Percentiles rank a stretch among this genome's conserved stretches.
Evolutionary conservation across 495 filamentous ascomycete species (phyloP).

Genomic region (Hypoxylon trugodes): DNA sequence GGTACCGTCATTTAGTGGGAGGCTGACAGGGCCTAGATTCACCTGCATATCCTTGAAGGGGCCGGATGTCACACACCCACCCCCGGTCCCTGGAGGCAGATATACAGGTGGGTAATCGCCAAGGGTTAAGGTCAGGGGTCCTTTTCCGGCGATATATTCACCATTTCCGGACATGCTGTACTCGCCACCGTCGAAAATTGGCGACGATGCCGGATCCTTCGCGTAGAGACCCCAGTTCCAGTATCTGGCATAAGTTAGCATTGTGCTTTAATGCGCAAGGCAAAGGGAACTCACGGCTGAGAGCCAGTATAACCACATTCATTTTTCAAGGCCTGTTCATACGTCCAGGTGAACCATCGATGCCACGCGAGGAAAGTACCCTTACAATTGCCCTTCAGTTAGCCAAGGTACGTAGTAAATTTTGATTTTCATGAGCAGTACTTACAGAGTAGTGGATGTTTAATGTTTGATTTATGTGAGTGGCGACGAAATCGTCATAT

Average conservation of each 20-base stretch:
- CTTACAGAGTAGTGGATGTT: constrained; percentile 65
- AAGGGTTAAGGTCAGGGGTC: constrained; percentile 34
- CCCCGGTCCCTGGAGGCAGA: constrained; percentile 63
- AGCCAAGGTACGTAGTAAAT: neutral
- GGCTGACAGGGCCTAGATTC: constrained; percentile 61
- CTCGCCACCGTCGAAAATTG: constrained; percentile 69
- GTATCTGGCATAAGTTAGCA: constrained; percentile 48
- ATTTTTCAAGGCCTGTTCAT: constrained; percentile 71
- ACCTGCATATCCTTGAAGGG: constrained; percentile 63
- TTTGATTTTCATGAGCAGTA: neutral
- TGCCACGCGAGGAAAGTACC: constrained; percentile 78
- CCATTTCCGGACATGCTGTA: constrained; percentile 72
- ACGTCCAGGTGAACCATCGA: constrained; percentile 69
- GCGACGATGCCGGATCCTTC: constrained; percentile 60
- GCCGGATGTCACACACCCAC: constrained; percentile 69
- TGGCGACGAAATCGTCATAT: constrained; percentile 76
- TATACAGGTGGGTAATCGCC: constrained; percentile 44
- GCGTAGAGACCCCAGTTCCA: constrained; percentile 71
- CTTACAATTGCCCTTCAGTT: constrained; percentile 28
- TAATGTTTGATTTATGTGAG: constrained; percentile 71
- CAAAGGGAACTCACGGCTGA: constrained; percentile 48
- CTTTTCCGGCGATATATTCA: constrained; percentile 48
- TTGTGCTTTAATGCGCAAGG: neutral
- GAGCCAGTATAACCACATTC: constrained; percentile 75
- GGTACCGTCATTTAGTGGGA: constrained; percentile 43